Conservation (phyloP, 164 flowering plant species). For the Warburgia ugandensis region DNA sequence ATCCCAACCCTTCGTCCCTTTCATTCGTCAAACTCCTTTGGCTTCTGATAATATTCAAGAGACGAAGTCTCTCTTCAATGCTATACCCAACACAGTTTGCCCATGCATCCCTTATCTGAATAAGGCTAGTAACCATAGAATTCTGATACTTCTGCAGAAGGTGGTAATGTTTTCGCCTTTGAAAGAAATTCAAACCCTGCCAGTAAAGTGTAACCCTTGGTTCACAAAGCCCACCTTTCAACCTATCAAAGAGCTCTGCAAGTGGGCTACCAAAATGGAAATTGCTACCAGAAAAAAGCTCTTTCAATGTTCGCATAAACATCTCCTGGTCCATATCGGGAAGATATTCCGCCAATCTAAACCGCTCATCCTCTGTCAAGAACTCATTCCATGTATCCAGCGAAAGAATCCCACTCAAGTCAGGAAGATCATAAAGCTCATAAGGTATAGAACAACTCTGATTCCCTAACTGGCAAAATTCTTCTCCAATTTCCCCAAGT, state of each 20-base stretch:
- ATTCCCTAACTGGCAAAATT: conserved; percentile 69
- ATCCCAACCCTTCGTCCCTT: conserved; percentile 25
- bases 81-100: conserved; percentile 8
- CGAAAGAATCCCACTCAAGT: conserved; percentile 59
- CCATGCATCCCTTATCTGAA: conserved; percentile 10
- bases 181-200: conserved; percentile 66
- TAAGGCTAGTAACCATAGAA: conserved; percentile 38
- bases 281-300: conserved; percentile 58
- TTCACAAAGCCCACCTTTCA: conserved; percentile 92
- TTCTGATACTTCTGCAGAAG: conserved; percentile 69
- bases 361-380: conserved; percentile 77
- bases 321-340: conserved; percentile 82
- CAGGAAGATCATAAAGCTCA: conserved; percentile 77
- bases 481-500: conserved; percentile 71
- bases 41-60: conserved; percentile 38
- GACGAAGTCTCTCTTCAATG: conserved; percentile 14
- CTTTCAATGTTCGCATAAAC: conserved; percentile 57
- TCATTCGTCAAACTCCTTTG: conserved; percentile 59
- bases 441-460: conserved; percentile 66
- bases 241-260: conserved; percentile 48
- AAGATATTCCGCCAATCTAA: conserved; percentile 51
- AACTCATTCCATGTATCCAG: conserved; percentile 86
- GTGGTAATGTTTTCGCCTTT: conserved; percentile 64
- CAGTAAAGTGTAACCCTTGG: conserved; percentile 83
- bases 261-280: conserved; percentile 91